Evolutionary conservation across 441 rosid genomes (phyloP).

Genomic region (Raphanus hybrid): DNA sequence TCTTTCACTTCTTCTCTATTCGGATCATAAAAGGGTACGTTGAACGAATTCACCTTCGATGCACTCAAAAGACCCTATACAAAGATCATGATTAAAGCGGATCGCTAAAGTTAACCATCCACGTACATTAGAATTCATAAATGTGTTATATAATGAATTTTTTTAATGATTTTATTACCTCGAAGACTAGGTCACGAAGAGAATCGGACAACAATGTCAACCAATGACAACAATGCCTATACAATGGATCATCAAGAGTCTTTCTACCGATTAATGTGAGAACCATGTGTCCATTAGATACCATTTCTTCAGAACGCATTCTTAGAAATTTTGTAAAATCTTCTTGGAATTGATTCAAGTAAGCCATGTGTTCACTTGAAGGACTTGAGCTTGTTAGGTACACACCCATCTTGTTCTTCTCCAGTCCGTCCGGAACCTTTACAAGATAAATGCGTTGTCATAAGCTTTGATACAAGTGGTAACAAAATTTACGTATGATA

Average conservation of each 20-base stretch:
- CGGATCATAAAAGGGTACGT: background rate
- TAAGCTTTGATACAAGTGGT: too few relatives aligned
- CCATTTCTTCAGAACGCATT: background rate
- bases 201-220: background rate
- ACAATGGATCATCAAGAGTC: background rate
- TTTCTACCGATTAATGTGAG: constrained; percentile 1
- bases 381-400: background rate
- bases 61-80: constrained; percentile 2
- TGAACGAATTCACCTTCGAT: constrained; percentile 1
- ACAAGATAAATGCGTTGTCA: background rate
- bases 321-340: background rate
- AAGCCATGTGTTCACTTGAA: background rate
- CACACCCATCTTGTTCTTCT: background rate
- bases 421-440: background rate
- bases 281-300: constrained; percentile 6
- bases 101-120: too few relatives aligned
- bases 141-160: too few relatives aligned
- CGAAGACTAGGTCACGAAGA: background rate
- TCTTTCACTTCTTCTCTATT: background rate
- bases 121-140: background rate
- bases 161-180: background rate
- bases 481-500: too few relatives aligned
- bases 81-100: background rate
- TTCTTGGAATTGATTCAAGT: background rate
- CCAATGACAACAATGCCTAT: background rate